Percentiles rank a stretch among this genome's conserved stretches.
Evolutionary conservation across 306 rosid genomes (phyloP).

Genomic region (Erythrophleum fordii): DNA sequence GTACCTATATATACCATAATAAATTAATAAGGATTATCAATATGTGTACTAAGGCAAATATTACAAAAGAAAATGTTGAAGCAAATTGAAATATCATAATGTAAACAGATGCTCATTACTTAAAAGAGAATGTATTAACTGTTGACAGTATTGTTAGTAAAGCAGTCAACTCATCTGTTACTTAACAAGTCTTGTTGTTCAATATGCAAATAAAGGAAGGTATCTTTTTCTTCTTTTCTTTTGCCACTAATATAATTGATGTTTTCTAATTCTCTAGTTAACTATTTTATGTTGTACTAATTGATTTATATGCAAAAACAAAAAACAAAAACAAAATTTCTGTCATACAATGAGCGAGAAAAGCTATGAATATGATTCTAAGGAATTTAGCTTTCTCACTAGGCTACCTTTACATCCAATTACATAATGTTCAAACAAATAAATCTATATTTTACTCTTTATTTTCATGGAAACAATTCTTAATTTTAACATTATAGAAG

Average conservation of each 20-base stretch:
- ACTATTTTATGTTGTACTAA: not conserved
- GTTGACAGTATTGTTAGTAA: not conserved
- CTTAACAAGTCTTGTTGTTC: not conserved
- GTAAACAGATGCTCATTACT: conserved; percentile 12
- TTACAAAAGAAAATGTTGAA: not conserved
- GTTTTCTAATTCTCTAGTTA: not conserved
- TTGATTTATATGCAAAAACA: not conserved
- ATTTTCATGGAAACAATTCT: not conserved
- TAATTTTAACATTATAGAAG: not conserved
- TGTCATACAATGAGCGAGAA: not conserved
- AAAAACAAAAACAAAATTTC: not conserved
- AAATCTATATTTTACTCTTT: too few relatives aligned
- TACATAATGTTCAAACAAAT: too few relatives aligned
- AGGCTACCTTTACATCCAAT: not conserved
- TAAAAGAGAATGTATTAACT: conserved; percentile 2
- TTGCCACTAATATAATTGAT: not conserved
- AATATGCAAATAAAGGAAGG: not conserved
- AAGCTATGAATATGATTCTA: not conserved
- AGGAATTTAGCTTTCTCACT: not conserved
- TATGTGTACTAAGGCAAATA: not conserved
- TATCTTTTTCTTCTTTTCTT: conserved; percentile 1
- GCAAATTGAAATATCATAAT: not conserved
- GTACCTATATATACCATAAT: conserved; percentile 3
- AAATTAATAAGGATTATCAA: not conserved
- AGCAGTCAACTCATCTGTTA: not conserved